A percentile compares a stretch with the other conserved stretches of the same genome.
These are phyloP conservation scores for Aphanoascus verrucosus DNA, from an alignment of 2,329 filamentous ascomycete species.

Conservation along the genomic window DNA sequence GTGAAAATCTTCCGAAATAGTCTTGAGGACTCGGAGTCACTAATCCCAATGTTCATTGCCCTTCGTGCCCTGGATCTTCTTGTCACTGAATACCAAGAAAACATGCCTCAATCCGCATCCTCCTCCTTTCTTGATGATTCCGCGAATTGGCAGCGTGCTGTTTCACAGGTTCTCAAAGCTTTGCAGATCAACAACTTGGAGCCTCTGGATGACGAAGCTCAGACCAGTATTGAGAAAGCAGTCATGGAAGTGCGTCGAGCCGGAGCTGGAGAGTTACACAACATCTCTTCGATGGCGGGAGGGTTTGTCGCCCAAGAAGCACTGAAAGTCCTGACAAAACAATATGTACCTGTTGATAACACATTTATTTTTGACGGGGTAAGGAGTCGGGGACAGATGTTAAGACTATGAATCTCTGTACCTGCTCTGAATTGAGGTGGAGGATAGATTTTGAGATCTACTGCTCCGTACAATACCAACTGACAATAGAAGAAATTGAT, in stretches of 20 bases:
- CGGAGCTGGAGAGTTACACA: conserved; percentile 78
- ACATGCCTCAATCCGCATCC: not conserved
- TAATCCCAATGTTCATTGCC: conserved; percentile 60
- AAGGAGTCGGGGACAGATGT: conserved; percentile 44
- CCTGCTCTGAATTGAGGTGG: not conserved
- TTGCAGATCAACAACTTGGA: conserved; percentile 29
- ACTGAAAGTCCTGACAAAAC: conserved; percentile 66
- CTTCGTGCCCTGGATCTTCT: conserved; percentile 40
- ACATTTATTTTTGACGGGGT: conserved; percentile 55
- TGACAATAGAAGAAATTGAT: not conserved
- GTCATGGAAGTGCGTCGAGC: conserved; percentile 63
- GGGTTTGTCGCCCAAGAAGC: conserved; percentile 95
- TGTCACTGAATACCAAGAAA: conserved; percentile 45
- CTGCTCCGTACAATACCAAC: not conserved
- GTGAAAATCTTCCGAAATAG: conserved; percentile 34
- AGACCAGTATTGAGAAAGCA: conserved; percentile 43
- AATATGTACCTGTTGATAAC: conserved; percentile 55
- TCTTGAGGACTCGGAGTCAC: conserved; percentile 42
- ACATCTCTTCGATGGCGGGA: conserved; percentile 74
- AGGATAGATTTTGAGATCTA: not conserved
- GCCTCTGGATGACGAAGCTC: conserved; percentile 40
- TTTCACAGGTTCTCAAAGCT: conserved; percentile 7
- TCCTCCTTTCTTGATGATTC: conserved; percentile 26
- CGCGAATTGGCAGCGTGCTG: conserved; percentile 22
- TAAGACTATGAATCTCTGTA: conserved; percentile 32